Percentiles rank a stretch among this genome's conserved stretches.
Conservation (phyloP, 805 yeast genomes). For the Barnettozyma siamensis region DNA sequence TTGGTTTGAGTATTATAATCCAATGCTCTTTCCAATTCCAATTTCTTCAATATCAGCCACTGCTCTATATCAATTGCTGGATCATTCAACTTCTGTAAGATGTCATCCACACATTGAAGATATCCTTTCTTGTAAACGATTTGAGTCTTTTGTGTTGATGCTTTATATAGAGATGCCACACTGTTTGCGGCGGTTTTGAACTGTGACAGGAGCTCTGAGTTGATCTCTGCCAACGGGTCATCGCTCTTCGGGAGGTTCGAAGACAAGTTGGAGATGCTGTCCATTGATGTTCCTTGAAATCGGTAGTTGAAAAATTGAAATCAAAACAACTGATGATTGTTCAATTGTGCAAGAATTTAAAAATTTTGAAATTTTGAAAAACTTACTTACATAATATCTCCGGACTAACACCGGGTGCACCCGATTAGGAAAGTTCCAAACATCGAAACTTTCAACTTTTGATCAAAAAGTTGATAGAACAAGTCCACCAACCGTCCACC, state of each 20-base stretch:
- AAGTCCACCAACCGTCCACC: too few species aligned
- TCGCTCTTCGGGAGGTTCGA: conserved; percentile 46
- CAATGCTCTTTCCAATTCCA: conserved; percentile 30
- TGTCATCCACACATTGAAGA: conserved; percentile 53
- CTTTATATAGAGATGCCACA: conserved; percentile 58
- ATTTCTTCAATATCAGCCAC: conserved; percentile 45
- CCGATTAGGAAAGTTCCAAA: conserved; percentile 5
- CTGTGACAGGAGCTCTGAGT: conserved; percentile 50
- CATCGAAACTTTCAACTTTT: too few species aligned
- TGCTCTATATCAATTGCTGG: conserved; percentile 37
- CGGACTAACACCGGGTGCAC: neutral
- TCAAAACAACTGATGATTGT: too few species aligned
- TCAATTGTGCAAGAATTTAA: too few species aligned
- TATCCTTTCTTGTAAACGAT: conserved; percentile 52
- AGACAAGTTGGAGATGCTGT: conserved; percentile 52
- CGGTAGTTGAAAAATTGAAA: too few species aligned
- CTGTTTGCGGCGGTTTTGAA: conserved; percentile 69
- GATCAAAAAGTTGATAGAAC: too few species aligned
- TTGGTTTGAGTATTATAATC: neutral
- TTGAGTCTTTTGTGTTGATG: conserved; percentile 44
- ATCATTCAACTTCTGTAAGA: conserved; percentile 26
- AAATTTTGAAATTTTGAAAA: too few species aligned
- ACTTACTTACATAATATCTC: conserved; percentile 15
- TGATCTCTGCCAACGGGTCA: conserved; percentile 41
- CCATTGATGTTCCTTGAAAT: conserved; percentile 36